Base-by-base conservation (phyloP, 2,329 filamentous ascomycete species). In the Aureobasidium uvarum region DNA sequence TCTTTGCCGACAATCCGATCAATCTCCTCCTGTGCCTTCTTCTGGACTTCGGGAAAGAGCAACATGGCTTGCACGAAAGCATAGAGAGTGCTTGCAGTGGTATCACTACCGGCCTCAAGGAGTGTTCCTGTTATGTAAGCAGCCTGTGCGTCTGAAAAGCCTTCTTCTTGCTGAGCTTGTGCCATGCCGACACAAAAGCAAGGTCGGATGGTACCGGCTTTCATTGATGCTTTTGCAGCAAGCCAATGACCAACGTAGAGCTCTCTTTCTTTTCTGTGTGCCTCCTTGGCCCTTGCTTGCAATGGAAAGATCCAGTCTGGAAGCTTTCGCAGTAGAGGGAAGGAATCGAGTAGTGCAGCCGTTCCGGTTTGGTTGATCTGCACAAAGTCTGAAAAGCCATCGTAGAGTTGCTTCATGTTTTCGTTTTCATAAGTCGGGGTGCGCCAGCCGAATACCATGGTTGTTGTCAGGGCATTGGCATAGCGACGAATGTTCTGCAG, bases 261-360 rank as follows among this genome's bases (percentile, higher is more conserved):
- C 39, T 71, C 66, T 55, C 70, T 72, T 45, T 76, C 74, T 56
- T 75, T 71, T 13, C 71, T 71, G 48, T 73, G 74, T 10, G 74
- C 68, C 5, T 68, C 66, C 51, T 72, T 69, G 0, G 10, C 71
- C 46, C 66, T 75, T 75, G 8, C 74, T 70, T 74, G 45, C 71
- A 68, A 1, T 2, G 74, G 73, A 8, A 76, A 41, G 2, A 76
- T 51, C 67, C 68, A 68, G 64, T 75, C 70, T 1, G 75, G 74
- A 1, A 76, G 68, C 8, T 33, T 45, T 23, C 81, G 78, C 14
- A 86, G 72, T 81, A 81, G 85, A 28, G 82, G 84, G 69, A 84
- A 85, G 0, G 74, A 80, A 71, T 59, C 38, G 5, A 54, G 38
- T 10, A 62, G 14, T 20, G 60, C 31, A 11, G 65, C 50, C 0